Percentiles rank a stretch among this genome's conserved stretches.
Evolutionary conservation across 1,284 basidiomycete genomes (phyloP).

Genomic region (Apiotrichum veenhuisii): DNA sequence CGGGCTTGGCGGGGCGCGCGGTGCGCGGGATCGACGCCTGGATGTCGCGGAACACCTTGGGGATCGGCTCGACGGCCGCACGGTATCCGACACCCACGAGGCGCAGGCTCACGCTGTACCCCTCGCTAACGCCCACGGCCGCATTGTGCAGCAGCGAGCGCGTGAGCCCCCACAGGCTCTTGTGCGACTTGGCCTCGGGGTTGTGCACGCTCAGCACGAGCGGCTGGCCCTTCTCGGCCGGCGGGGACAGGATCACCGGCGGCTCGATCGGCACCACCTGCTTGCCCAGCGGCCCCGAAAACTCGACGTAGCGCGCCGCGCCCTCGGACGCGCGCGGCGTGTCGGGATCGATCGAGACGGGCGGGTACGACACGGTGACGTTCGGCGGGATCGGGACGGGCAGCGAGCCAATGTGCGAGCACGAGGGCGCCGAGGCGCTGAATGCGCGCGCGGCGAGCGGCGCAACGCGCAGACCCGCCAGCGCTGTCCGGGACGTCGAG

Average conservation of each 20-base stretch:
- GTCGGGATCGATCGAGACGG: constrained; percentile 30
- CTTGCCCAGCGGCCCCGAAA: constrained; percentile 72
- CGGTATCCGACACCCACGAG: constrained; percentile 96
- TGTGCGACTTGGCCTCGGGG: constrained; percentile 67
- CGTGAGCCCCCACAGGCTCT: constrained; percentile 89
- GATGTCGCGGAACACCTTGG: constrained; percentile 49
- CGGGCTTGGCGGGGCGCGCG: constrained; percentile 16
- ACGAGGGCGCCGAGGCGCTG: constrained; percentile 23
- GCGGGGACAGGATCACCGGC: constrained; percentile 54
- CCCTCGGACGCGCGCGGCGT: constrained; percentile 22
- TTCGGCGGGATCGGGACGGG: constrained; percentile 68
- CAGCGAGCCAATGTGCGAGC: constrained; percentile 69
- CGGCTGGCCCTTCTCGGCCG: constrained; percentile 13
- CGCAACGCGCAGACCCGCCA: constrained; percentile 2
- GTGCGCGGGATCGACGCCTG: constrained; percentile 27
- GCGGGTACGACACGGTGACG: constrained; percentile 56
- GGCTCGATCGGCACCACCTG: constrained; percentile 65
- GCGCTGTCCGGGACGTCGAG: constrained; percentile 7
- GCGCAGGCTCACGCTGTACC: constrained; percentile 75
- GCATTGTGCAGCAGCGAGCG: constrained; percentile 86
- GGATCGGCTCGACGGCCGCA: constrained; percentile 79
- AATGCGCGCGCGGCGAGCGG: constrained; percentile 20
- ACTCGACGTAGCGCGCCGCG: constrained; percentile 38
- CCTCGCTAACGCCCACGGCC: constrained; percentile 80
- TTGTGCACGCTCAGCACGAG: constrained; percentile 64